These are phyloP conservation scores for Microsporum ferrugineum DNA, from an alignment of 2,329 filamentous ascomycete genomes.

Conservation along the genomic window DNA sequence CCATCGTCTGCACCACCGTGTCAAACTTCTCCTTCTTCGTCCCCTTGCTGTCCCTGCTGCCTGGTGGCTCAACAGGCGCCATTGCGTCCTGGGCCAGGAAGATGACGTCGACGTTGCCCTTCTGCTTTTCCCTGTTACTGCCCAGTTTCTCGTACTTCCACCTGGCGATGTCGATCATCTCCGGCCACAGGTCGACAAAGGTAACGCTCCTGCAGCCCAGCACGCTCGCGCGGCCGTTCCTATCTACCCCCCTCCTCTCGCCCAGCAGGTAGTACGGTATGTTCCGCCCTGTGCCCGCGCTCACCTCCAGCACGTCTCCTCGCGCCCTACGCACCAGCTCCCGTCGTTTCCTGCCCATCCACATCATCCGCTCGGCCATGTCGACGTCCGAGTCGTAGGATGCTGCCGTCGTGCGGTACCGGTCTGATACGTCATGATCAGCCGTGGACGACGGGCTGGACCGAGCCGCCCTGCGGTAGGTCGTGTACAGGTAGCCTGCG, in stretches of 20 bases:
- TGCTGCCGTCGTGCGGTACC: conserved; percentile 35
- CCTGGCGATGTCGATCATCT: conserved; percentile 38
- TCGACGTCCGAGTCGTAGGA: conserved; percentile 38
- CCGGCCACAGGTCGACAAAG: conserved; percentile 38
- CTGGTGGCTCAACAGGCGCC: conserved; percentile 1
- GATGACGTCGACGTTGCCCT: conserved; percentile 15
- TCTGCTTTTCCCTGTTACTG: neutral
- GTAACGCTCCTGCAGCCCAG: conserved; percentile 33
- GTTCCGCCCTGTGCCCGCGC: conserved; percentile 41
- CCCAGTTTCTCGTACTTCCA: conserved; percentile 32
- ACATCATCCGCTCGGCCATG: conserved; percentile 33
- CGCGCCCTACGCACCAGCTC: conserved; percentile 32
- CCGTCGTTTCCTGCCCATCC: conserved; percentile 31
- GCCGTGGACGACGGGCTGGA: conserved; percentile 24
- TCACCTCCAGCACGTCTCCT: conserved; percentile 40
- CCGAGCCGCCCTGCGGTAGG: conserved; percentile 29
- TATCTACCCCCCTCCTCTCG: conserved; percentile 23
- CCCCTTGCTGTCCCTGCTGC: neutral
- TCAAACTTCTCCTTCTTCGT: conserved; percentile 26
- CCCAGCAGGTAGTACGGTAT: conserved; percentile 36
- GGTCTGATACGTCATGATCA: conserved; percentile 35
- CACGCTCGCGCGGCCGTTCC: conserved; percentile 22
- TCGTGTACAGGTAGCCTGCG: conserved; percentile 33
- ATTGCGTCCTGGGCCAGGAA: conserved; percentile 30
- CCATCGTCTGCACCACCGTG: conserved; percentile 42